Evolutionary conservation across 805 yeast species (phyloP).

Genomic region (Vanderwaltozyma yarrowii): DNA sequence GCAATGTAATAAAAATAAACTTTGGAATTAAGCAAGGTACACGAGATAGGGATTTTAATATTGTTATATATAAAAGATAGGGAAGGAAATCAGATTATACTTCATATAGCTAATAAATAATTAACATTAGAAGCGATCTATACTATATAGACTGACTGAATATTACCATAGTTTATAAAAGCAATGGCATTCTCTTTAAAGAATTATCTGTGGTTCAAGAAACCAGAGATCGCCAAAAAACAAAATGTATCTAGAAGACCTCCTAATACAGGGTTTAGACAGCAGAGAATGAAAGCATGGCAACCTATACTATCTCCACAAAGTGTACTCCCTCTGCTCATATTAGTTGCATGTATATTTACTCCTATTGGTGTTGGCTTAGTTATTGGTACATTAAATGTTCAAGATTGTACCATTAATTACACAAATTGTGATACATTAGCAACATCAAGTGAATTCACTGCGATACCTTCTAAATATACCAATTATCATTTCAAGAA

Average conservation of each 20-base stretch:
- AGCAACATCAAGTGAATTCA: conserved; percentile 37
- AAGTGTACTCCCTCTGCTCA: conserved; percentile 76
- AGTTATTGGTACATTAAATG: conserved; percentile 63
- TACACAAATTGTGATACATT: conserved; percentile 57
- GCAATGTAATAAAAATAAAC: too few relatives aligned
- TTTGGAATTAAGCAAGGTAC: too few relatives aligned
- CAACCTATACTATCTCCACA: conserved; percentile 87
- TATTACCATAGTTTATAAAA: too few relatives aligned
- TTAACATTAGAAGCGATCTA: too few relatives aligned
- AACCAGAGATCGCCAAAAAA: not conserved
- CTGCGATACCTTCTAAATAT: conserved; percentile 49
- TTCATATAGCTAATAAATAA: too few relatives aligned
- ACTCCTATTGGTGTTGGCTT: conserved; percentile 89
- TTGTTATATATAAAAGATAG: too few relatives aligned
- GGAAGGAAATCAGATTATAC: too few relatives aligned
- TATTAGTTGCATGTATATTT: conserved; percentile 65
- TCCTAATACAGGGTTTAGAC: conserved; percentile 72
- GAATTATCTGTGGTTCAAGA: not conserved
- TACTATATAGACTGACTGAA: too few relatives aligned
- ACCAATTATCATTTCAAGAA: conserved; percentile 52
- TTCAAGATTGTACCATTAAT: conserved; percentile 64
- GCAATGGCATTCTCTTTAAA: too few relatives aligned
- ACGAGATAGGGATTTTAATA: too few relatives aligned
- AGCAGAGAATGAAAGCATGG: conserved; percentile 54
- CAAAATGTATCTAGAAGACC: conserved; percentile 37